phyloP scores from a whole-genome alignment of 441 rosid species.

The Sinapis alba region DNA sequence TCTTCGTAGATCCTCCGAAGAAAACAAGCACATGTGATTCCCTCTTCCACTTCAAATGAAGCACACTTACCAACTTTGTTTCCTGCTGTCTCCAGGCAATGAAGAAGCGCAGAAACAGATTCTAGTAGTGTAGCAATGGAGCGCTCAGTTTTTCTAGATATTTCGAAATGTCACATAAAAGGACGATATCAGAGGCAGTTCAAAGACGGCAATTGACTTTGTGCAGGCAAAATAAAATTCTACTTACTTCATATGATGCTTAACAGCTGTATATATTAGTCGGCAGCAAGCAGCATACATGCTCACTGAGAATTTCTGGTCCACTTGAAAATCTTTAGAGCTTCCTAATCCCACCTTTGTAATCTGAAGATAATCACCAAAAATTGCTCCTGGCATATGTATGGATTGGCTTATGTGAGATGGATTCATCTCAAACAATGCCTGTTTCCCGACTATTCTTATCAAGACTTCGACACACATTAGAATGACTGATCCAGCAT shows the following conservation, averaged over 20 bases:
- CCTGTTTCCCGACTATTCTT: constrained; percentile 75
- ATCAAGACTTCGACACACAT: constrained; percentile 90
- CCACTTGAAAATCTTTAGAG: constrained; percentile 41
- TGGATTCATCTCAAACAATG: constrained; percentile 68
- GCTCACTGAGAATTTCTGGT: constrained; percentile 57
- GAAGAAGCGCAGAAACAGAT: constrained; percentile 68
- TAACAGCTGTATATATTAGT: constrained; percentile 69
- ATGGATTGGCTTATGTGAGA: constrained; percentile 80
- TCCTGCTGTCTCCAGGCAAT: constrained; percentile 70
- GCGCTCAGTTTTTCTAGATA: constrained; percentile 65
- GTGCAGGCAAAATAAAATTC: background rate
- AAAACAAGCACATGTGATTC: constrained; percentile 72
- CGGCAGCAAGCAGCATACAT: constrained; percentile 75
- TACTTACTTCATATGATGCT: constrained; percentile 78
- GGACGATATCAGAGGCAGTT: constrained; percentile 14
- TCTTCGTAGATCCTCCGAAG: constrained; percentile 97
- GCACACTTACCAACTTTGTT: constrained; percentile 45
- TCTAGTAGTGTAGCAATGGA: constrained; percentile 78
- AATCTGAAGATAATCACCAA: constrained; percentile 59
- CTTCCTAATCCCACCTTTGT: too few relatives aligned
- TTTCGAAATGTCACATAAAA: constrained; percentile 24
- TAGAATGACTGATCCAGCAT: constrained; percentile 84
- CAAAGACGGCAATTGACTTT: constrained; percentile 14
- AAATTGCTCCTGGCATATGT: constrained; percentile 70
- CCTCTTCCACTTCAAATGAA: constrained; percentile 64